Evolutionary conservation across 2,329 filamentous ascomycete species (phyloP), one percentile per base, ranked within the genome.

Genomic region (Penicillium oxalicum): DNA sequence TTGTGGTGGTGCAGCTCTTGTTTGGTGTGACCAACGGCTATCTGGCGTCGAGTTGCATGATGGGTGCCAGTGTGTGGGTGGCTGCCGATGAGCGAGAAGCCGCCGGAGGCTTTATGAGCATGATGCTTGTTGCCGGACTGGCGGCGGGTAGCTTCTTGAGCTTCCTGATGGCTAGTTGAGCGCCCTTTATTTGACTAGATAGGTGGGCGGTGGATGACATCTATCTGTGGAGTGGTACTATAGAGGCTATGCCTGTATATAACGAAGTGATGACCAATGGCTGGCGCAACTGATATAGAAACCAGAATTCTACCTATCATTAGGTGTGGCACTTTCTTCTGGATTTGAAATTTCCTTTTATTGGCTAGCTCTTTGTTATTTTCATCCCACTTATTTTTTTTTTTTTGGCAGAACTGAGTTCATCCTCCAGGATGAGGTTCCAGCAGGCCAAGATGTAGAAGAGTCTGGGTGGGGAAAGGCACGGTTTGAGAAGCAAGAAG

Each of bases 11-110:
- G 35, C 91, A 97, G 70, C 69, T 93, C 11, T 71, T 85, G 0
- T 97, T 94, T 63, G 93, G 93, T 2, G 62, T 90, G 34, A 87
- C 83, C 8, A 97, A 91, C 64, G 93, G 93, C 1, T 97, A 87
- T 77, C 69, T 98, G 11, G 86, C 87, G 28, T 88, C 87, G 48
- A 86, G 80, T 58, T 89, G 87, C 67, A 97, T 98, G 91, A 95
- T 97, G 81, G 86, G 86, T 1, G 86, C 90, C 0, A 81, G 80
- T 0, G 82, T 87, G 57, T 91, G 84, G 80, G 91, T 97, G 1
- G 84, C 85, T 4, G 81, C 85, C 1, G 82, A 84, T 8, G 91
- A 98, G 73, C 78, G 87, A 32, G 90, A 95, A 72, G 91, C 89
- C 5, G 84, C 90, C 0, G 93, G 91, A 40, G 89, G 87, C 1